A percentile compares a stretch with the other conserved stretches of the same genome.
Conservation (phyloP, 345 rosid species). For the Aquilaria malaccensis region DNA sequence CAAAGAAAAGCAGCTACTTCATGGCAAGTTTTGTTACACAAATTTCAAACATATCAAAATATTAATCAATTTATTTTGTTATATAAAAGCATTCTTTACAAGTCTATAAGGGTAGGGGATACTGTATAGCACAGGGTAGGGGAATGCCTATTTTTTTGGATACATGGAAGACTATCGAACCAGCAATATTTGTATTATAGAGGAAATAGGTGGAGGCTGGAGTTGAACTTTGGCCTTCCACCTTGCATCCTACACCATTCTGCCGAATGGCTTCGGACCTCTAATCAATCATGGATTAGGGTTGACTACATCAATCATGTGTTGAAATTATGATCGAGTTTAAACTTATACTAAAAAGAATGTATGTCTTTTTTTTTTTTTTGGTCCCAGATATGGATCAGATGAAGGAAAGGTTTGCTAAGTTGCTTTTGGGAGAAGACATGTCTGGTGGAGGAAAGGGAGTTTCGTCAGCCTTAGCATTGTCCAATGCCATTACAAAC, state of each 20-base stretch:
- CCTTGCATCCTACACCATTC: no score
- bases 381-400: slow-evolving; percentile 24
- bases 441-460: slow-evolving; percentile 47
- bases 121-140: no score
- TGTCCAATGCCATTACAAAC: slow-evolving; percentile 13
- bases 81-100: no score
- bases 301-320: background rate
- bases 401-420: slow-evolving; percentile 36
- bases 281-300: no score
- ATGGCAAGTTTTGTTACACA: slow-evolving; percentile 15
- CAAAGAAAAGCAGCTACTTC: slow-evolving; percentile 30
- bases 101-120: no score
- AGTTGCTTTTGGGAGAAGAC: slow-evolving; percentile 37
- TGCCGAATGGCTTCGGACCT: no score
- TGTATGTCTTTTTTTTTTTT: slow-evolving; percentile 4
- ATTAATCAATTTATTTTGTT: background rate
- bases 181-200: no score
- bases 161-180: no score
- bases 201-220: no score
- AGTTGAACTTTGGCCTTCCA: no score
- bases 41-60: background rate
- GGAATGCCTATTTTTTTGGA: no score
- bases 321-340: background rate
- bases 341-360: no score
- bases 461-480: slow-evolving; percentile 35